Evolutionary conservation across 768 basidiomycete genomes (phyloP), one percentile per base, ranked within the genome.

Genomic region (Russula sp.): DNA sequence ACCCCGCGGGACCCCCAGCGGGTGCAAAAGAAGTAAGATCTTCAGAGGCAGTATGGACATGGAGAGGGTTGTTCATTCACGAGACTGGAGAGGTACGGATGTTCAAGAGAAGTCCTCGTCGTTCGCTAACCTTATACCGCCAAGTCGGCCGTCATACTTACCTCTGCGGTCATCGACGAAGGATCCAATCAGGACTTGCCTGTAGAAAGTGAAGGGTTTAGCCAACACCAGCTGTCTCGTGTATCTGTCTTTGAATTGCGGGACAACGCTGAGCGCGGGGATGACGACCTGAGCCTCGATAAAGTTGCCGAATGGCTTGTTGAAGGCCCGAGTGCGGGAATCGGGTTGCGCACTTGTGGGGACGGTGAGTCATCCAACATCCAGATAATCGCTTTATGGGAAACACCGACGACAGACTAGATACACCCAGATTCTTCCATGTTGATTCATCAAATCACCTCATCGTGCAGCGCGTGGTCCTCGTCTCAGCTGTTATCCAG

Each of bases 361-460:
- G 36, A 61, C 20, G 66, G 68, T 69, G 44, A 24, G 63, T 50
- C 24, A 16, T 52, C 22, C 30, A 42, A 42, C 24, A 16, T 52
- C 22, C 30, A 42, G 49, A 3, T 8, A 9, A 34, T 44, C 48
- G 22, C 30, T 24, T 20, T 16, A 7, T 8, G 48, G 49, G 8
- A 61, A 34, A 57, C 18, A 5, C 49, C 42, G 38, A 67, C 26
- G 48, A 14, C 36, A 18, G 22, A 50, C n/a, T 44, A 82, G 82
- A 73, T 36, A 71, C 73, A 8, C 69, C 76, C 16, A 71, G 72
- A 3, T 72, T 86, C 48, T 75, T 82, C 57, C 77, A 77, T 52
- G 69, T 84, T 53, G 75, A 76, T 26, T 71, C 75, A 8, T 73
- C 78, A 40, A 78, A 81, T 18, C 79, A 78, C 53, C 74, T 90